These are phyloP conservation scores for Kurtzmaniella quercitrusa DNA, from an alignment of 1,139 yeast genomes.

Conservation along the genomic window DNA sequence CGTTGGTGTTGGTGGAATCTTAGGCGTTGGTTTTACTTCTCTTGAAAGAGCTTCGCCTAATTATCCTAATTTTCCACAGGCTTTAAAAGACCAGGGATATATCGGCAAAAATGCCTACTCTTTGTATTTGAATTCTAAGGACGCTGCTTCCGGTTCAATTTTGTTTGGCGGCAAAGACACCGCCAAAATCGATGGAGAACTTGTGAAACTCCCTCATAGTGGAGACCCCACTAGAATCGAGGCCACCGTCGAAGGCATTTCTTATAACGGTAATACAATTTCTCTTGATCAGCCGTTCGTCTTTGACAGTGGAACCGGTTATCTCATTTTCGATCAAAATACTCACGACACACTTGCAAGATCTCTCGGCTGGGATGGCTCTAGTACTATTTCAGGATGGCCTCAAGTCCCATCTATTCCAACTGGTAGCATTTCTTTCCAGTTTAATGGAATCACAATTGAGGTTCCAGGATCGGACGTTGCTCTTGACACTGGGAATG, in stretches of 20 bases:
- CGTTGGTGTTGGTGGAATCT: slow-evolving; percentile 28
- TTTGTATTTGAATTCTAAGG: slow-evolving; percentile 38
- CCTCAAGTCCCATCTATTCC: not conserved
- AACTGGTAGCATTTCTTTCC: slow-evolving; percentile 7
- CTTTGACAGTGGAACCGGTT: slow-evolving; percentile 67
- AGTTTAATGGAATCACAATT: slow-evolving; percentile 14
- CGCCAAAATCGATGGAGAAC: slow-evolving; percentile 44
- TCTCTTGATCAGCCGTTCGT: slow-evolving; percentile 32
- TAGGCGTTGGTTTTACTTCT: slow-evolving; percentile 43
- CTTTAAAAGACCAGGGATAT: slow-evolving; percentile 37
- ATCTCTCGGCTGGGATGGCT: slow-evolving; percentile 1
- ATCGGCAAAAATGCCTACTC: slow-evolving; percentile 42
- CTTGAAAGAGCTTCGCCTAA: slow-evolving; percentile 22
- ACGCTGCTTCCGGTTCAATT: slow-evolving; percentile 34
- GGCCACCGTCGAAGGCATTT: slow-evolving; percentile 6
- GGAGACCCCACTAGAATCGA: slow-evolving; percentile 1
- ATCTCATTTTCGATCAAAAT: slow-evolving; percentile 47
- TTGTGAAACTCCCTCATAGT: slow-evolving; percentile 26
- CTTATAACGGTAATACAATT: slow-evolving; percentile 1
- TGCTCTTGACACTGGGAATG: too few species aligned
- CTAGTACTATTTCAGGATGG: not conserved
- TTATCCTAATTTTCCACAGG: slow-evolving; percentile 52
- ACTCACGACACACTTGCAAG: slow-evolving; percentile 35
- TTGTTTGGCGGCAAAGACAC: slow-evolving; percentile 59
- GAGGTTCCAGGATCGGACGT: slow-evolving; percentile 16